Evolutionary conservation across 371 early-diverging fungal genomes (phyloP).

Genomic region (Apophysomyces trapeziformis): DNA sequence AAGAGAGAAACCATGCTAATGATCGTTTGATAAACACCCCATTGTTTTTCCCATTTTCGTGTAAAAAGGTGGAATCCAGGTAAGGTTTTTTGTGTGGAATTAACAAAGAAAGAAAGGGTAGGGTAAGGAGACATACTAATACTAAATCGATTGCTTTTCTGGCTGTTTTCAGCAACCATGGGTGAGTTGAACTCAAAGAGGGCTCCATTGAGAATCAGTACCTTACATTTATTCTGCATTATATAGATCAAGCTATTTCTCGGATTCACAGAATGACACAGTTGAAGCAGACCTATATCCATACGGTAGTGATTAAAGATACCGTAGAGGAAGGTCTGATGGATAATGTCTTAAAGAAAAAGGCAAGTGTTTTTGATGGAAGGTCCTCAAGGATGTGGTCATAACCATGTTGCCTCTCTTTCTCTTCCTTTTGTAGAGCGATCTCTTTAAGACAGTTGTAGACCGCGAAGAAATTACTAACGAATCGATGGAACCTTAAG

Average conservation of each 20-base stretch:
- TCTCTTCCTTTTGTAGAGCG: conserved; percentile 1
- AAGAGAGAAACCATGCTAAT: too few relatives aligned
- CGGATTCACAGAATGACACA: conserved; percentile 54
- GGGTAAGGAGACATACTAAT: background rate
- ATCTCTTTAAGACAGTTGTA: conserved; percentile 12
- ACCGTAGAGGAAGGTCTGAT: conserved; percentile 46
- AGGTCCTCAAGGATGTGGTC: too few relatives aligned
- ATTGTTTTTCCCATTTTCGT: background rate
- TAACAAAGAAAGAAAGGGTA: background rate
- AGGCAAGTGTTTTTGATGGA: conserved; percentile 23
- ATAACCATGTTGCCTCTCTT: background rate
- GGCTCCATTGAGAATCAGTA: background rate
- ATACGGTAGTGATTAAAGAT: conserved; percentile 47
- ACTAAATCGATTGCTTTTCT: background rate
- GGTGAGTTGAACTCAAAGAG: conserved; percentile 17
- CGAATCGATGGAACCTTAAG: background rate
- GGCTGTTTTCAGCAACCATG: conserved; percentile 39
- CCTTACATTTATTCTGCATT: background rate
- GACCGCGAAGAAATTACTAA: background rate
- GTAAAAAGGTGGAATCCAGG: conserved; percentile 47
- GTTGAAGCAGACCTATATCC: conserved; percentile 41
- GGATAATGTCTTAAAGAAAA: conserved; percentile 44
- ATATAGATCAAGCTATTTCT: conserved; percentile 46
- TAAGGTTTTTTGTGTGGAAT: conserved; percentile 10
- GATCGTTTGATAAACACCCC: too few relatives aligned